Evolutionary conservation across 202 grass and related monocot species (phyloP), one percentile per base, ranked within the genome.

Genomic region (Eragrostis tef): DNA sequence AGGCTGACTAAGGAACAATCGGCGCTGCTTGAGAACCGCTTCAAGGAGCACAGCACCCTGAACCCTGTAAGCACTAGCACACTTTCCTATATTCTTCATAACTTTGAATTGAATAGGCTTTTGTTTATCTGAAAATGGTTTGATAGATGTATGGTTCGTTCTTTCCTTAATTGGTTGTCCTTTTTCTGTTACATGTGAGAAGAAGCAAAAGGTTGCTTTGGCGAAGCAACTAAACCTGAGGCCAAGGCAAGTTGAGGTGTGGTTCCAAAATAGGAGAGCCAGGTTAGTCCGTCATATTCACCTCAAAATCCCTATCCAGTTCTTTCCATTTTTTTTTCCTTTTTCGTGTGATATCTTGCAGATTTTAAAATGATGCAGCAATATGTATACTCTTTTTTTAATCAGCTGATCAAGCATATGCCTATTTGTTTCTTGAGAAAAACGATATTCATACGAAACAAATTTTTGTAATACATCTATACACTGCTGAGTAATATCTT

Each of bases 211-310:
- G 87, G 14, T 72, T 68, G 73, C 81, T 81, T 71, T 92, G n/a
- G 90, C 90, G 13, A 85, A 73, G 61, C 90, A 92, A 75, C 87
- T 92, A 5, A 89, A 67, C 54, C 84, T 92, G 34, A 86, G 90
- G 84, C 81, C 90, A 43, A 87, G 90, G 73, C 90, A 92, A 68
- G 90, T 92, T 31, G 90, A 92, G 63, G 90, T 92, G 17, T 92
- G 90, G 90, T 92, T 92, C 90, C 90, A 92, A n/a, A 92, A 92
- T 34, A 77, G 90, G 77, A 87, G 90, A 87, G 90, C 90, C 61
- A 92, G 90, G 89, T 91, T 64, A 77, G 61, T 73, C 20, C 19
- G 68, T 79, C 61, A 34, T 74, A 74, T 74, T 86, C 75, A 79
- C 75, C 83, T 79, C 67, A 25, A 79, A 57, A 73, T 44, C 58